phyloP scores from a whole-genome alignment of 2,329 filamentous ascomycete species.

The Colletotrichum navitas region DNA sequence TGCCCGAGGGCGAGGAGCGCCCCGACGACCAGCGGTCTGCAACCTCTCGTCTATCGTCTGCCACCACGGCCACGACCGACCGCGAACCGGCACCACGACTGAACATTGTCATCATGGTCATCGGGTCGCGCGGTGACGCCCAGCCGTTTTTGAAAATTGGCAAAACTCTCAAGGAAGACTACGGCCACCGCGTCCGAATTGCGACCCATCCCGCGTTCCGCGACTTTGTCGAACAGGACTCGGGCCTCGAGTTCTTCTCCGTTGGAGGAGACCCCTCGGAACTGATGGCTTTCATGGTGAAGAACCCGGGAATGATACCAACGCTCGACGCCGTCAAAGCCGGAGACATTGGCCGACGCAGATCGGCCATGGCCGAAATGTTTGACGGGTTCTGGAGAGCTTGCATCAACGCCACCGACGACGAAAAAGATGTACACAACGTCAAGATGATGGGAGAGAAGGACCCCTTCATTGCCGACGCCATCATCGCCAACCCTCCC shows the following conservation, averaged over 20 bases:
- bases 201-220: slow-evolving; percentile 84
- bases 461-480: slow-evolving; percentile 76
- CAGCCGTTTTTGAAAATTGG: slow-evolving; percentile 85
- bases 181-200: slow-evolving; percentile 81
- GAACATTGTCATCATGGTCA: slow-evolving; percentile 88
- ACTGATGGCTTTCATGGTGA: slow-evolving; percentile 91
- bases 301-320: slow-evolving; percentile 84
- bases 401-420: slow-evolving; percentile 80
- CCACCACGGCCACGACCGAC: slow-evolving; percentile 49
- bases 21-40: slow-evolving; percentile 39
- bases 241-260: slow-evolving; percentile 82
- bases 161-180: slow-evolving; percentile 76
- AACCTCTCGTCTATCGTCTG: slow-evolving; percentile 47
- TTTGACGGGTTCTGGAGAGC: slow-evolving; percentile 86
- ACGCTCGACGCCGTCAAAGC: slow-evolving; percentile 78
- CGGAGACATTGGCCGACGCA: slow-evolving; percentile 77
- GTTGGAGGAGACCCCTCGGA: slow-evolving; percentile 84
- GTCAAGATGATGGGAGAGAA: slow-evolving; percentile 74
- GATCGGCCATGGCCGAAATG: slow-evolving; percentile 83
- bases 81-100: slow-evolving; percentile 62
- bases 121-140: slow-evolving; percentile 83
- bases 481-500: slow-evolving; percentile 88
- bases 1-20: slow-evolving; percentile 49
- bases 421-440: slow-evolving; percentile 72
- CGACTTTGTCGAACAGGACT: slow-evolving; percentile 80